Conservation (phyloP, 1,284 basidiomycete genomes). For the Apiotrichum montevideense region DNA sequence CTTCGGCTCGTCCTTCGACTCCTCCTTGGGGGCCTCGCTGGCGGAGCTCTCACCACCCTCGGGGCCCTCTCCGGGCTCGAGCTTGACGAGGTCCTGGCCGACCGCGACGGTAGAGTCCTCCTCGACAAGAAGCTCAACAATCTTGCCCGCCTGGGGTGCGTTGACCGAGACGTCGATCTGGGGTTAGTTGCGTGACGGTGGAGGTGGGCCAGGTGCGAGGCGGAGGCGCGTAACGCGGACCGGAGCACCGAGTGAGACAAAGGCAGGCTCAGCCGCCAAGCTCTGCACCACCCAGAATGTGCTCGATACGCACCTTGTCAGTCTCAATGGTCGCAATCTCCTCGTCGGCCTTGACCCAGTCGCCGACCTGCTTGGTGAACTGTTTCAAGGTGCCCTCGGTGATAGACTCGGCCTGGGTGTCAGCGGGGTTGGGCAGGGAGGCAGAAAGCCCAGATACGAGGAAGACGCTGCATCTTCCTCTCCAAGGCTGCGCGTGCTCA, state of each 20-base stretch:
- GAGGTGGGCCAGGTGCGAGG: too few relatives aligned
- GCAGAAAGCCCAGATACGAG: too few relatives aligned
- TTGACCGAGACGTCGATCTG: constrained; percentile 98
- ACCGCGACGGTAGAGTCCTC: constrained; percentile 94
- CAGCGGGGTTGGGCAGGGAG: too few relatives aligned
- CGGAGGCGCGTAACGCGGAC: too few relatives aligned
- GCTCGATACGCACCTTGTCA: constrained; percentile 68
- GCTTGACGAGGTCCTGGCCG: constrained; percentile 88
- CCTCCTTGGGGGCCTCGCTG: background rate
- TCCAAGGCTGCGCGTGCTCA: constrained; percentile 10
- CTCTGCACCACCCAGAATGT: too few relatives aligned
- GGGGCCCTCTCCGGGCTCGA: constrained; percentile 70
- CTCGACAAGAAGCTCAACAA: constrained; percentile 75
- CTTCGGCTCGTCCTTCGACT: constrained; percentile 39
- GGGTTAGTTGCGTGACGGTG: constrained; percentile 2
- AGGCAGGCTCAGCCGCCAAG: too few relatives aligned
- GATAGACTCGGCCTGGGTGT: constrained; percentile 75
- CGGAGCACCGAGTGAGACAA: too few relatives aligned
- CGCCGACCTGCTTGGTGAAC: constrained; percentile 91
- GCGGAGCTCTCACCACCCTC: constrained; percentile 29
- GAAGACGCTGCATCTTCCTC: too few relatives aligned
- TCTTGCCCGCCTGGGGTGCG: constrained; percentile 80
- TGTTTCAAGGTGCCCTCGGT: constrained; percentile 94
- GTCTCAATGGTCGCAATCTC: constrained; percentile 98
- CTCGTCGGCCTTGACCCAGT: constrained; percentile 84